These are phyloP conservation scores for Thelephora ganbajun DNA, from an alignment of 768 basidiomycete genomes.

Conservation along the genomic window DNA sequence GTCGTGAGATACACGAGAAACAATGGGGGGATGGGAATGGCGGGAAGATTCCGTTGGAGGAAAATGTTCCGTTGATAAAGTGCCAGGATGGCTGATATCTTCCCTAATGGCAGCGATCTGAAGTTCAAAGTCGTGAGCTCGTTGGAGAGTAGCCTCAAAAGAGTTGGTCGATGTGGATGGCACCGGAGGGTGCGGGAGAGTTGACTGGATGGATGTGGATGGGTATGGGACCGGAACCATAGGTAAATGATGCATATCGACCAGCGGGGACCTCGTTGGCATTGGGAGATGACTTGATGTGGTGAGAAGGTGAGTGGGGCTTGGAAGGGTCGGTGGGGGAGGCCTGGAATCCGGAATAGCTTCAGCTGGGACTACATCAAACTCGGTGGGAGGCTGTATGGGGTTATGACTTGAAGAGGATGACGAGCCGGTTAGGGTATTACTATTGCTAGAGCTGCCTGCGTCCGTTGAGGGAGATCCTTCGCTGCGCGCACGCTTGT, in stretches of 20 bases:
- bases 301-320: not conserved
- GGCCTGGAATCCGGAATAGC: not conserved
- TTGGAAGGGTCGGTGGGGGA: not conserved
- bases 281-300: too few species aligned
- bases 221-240: too few species aligned
- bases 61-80: not conserved
- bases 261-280: too few species aligned
- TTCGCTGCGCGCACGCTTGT: not conserved
- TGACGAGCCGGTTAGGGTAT: not conserved
- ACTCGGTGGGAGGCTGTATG: not conserved
- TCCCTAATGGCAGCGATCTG: not conserved
- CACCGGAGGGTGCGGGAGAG: not conserved
- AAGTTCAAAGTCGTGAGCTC: not conserved
- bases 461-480: not conserved
- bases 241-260: too few species aligned
- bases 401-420: not conserved
- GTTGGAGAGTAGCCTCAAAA: not conserved
- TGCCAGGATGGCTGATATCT: not conserved
- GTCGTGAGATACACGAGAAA: too few species aligned
- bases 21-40: too few species aligned
- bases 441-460: not conserved
- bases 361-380: too few species aligned
- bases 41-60: not conserved
- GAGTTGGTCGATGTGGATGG: not conserved
- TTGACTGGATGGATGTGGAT: not conserved